These are phyloP conservation scores for Colletotrichum chrysophilum DNA, from an alignment of 2,329 filamentous ascomycete genomes.

Conservation along the genomic window DNA sequence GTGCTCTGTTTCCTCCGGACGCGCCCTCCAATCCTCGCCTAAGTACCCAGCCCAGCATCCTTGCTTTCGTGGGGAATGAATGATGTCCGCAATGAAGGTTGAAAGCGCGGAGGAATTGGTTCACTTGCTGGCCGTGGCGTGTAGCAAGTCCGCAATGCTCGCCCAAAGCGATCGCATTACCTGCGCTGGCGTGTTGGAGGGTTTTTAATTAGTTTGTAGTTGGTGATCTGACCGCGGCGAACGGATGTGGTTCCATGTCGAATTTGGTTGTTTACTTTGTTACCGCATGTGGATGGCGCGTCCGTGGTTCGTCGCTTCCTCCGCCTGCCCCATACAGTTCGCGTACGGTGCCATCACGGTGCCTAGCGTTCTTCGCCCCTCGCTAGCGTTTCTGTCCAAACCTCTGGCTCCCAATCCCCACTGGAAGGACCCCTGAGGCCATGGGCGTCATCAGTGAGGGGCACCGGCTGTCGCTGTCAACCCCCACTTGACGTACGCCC, in stretches of 20 bases:
- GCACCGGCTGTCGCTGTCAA: not conserved
- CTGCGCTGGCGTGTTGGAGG: conserved; percentile 4
- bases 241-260: conserved; percentile 2
- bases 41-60: conserved; percentile 67
- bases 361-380: not conserved
- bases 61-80: not conserved
- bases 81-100: not conserved
- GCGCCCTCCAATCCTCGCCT: conserved; percentile 49
- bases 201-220: conserved; percentile 2
- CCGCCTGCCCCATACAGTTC: not conserved
- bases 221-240: conserved; percentile 19
- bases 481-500: conserved; percentile 6
- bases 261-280: conserved; percentile 28
- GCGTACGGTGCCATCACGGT: not conserved
- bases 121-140: not conserved
- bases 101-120: not conserved
- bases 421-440: not conserved
- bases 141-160: not conserved
- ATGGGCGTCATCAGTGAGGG: conserved; percentile 20
- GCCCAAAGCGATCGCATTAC: not conserved
- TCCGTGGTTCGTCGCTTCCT: not conserved
- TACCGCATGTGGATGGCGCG: conserved; percentile 26
- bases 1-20: conserved; percentile 34
- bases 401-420: not conserved
- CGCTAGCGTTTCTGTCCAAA: not conserved